Evolutionary conservation across 2,329 filamentous ascomycete species (phyloP).

Genomic region (Fusarium odoratissimum): DNA sequence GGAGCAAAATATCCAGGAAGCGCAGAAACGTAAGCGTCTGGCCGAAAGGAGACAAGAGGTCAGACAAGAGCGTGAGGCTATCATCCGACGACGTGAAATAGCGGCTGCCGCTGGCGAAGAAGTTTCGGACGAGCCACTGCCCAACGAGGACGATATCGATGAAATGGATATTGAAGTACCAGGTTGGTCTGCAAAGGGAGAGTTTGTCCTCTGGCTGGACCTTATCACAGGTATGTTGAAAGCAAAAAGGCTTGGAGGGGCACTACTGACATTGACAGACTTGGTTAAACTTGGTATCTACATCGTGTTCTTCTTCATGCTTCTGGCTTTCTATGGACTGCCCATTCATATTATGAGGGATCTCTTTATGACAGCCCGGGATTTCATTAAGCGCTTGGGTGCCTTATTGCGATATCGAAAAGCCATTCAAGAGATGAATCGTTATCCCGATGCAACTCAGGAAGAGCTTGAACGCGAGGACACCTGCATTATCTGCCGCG

Average conservation of each 20-base stretch:
- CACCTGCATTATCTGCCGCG: conserved; percentile 97
- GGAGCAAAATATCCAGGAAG: conserved; percentile 79
- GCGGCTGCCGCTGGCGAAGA: conserved; percentile 67
- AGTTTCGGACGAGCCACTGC: conserved; percentile 65
- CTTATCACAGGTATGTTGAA: conserved; percentile 75
- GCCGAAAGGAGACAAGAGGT: conserved; percentile 76
- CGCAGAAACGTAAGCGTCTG: conserved; percentile 78
- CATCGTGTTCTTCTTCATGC: conserved; percentile 89
- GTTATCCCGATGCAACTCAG: conserved; percentile 88
- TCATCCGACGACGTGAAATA: conserved; percentile 61
- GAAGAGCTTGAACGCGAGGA: conserved; percentile 89
- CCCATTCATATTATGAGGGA: conserved; percentile 98
- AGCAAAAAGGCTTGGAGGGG: neutral
- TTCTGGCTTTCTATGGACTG: conserved; percentile 92
- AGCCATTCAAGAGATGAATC: conserved; percentile 94
- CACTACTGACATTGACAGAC: conserved; percentile 63
- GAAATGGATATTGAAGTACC: conserved; percentile 96
- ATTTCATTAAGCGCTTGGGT: conserved; percentile 88
- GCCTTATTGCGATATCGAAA: conserved; percentile 91
- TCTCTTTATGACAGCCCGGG: conserved; percentile 91
- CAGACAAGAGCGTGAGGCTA: conserved; percentile 66
- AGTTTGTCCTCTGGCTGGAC: conserved; percentile 90
- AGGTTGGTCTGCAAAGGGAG: conserved; percentile 95
- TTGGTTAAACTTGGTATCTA: conserved; percentile 93
- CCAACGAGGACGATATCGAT: conserved; percentile 80